Evolutionary conservation across 768 basidiomycete species (phyloP), one percentile per base, ranked within the genome.

Genomic region (Boletus subparvulus): DNA sequence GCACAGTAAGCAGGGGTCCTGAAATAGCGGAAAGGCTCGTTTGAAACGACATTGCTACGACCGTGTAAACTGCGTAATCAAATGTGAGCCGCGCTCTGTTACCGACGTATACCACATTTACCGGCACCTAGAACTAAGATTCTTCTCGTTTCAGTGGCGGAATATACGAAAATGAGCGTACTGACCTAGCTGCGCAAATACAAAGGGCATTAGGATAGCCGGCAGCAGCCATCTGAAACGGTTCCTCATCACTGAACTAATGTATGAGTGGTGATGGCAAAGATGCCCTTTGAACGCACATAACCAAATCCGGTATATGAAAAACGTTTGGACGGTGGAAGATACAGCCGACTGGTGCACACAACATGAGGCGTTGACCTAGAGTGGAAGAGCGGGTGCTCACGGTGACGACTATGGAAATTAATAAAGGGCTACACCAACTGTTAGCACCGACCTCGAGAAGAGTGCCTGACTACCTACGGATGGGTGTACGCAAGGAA

Each of bases 291-390:
- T 33, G 28, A 41, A 67, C 65, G 30, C 56, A 64, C 66, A 33
- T 21, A 11, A 55, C 67, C 62, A 68, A 40, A 69, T 61, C n/a
- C 65, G 60, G 52, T 56, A 66, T 54, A 66, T 66, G 59, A 66
- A 68, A 53, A 62, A 64, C 21, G 62, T 61, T 42, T 67, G 64
- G 35, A 66, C 61, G 11, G 67, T 46, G 40, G 50, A 51, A 17
- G 62, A 64, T 57, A 68, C 56, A 4, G 49, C 40, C 13, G 65
- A 64, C 66, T 69, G 44, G 30, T 39, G 35, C 50, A 39, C 3
- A 12, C 17, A 50, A 48, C 58, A 55, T 64, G 60, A 69, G 62
- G 55, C 26, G 26, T 30, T 10, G 36, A 26, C 57, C 51, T 17
- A 41, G 50, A 56, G 33, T 39, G 24, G 46, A 44, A 30, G 32